phyloP scores from a whole-genome alignment of 176 grass and related monocot genomes.

The Bromus sterilis region DNA sequence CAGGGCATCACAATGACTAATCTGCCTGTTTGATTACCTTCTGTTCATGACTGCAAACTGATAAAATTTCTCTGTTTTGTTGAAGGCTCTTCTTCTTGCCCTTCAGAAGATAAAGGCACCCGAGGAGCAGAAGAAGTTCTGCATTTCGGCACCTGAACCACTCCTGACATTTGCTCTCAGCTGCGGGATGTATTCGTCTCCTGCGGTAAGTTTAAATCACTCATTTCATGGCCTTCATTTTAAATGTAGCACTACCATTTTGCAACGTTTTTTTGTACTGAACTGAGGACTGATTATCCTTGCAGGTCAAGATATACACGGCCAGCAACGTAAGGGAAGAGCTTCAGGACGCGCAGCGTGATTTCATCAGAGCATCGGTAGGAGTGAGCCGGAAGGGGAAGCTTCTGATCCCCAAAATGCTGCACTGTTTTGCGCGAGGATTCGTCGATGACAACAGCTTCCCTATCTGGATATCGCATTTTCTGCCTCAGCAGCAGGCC shows the following conservation, averaged over 20 bases:
- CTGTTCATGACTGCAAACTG: neutral
- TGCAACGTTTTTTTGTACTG: neutral
- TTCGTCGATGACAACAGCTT: constrained; percentile 76
- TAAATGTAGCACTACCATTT: neutral
- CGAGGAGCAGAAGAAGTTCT: constrained; percentile 80
- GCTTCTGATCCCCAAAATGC: constrained; percentile 78
- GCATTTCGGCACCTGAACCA: constrained; percentile 55
- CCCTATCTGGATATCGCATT: constrained; percentile 73
- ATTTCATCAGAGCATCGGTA: constrained; percentile 81
- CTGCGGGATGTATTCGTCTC: constrained; percentile 84
- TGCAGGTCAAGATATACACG: constrained; percentile 84
- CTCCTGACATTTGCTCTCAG: constrained; percentile 82
- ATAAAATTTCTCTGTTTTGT: constrained; percentile 16
- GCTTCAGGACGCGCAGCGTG: constrained; percentile 67
- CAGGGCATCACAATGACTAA: neutral
- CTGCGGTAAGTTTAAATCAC: constrained; percentile 40
- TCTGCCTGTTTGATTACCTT: neutral
- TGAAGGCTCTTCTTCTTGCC: constrained; percentile 72
- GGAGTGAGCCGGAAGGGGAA: constrained; percentile 85
- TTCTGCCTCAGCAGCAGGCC: constrained; percentile 79
- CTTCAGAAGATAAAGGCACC: constrained; percentile 88
- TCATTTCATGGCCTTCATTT: neutral
- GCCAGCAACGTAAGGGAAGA: constrained; percentile 77
- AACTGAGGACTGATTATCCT: neutral
- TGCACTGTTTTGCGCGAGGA: constrained; percentile 76